Evolutionary conservation across 1,139 yeast genomes (phyloP).

Genomic region (Taphrina pruni): DNA sequence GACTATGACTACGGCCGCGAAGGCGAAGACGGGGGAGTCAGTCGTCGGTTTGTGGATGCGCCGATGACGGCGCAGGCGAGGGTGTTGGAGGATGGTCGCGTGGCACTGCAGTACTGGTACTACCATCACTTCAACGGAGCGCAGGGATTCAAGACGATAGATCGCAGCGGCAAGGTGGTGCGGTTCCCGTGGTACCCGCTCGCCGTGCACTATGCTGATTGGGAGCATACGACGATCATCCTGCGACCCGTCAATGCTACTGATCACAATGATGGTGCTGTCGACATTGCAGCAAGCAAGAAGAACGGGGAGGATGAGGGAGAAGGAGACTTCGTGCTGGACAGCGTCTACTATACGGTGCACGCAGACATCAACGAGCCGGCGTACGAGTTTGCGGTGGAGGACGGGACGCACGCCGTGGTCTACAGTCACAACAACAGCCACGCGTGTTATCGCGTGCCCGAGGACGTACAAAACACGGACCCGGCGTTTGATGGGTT

Average conservation of each 20-base stretch:
- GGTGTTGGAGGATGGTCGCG: slow-evolving; percentile 31
- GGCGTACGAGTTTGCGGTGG: slow-evolving; percentile 20
- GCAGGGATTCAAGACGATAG: slow-evolving; percentile 38
- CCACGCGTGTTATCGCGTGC: slow-evolving; percentile 33
- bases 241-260: background rate
- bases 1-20: background rate
- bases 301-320: too few species aligned
- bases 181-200: slow-evolving; percentile 40
- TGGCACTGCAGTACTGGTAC: slow-evolving; percentile 40
- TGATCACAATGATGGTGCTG: too few species aligned
- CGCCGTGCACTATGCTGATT: slow-evolving; percentile 39
- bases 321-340: slow-evolving; percentile 7
- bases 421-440: slow-evolving; percentile 37
- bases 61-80: slow-evolving; percentile 40
- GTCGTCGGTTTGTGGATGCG: slow-evolving; percentile 23
- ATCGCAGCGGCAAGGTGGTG: slow-evolving; percentile 22
- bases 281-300: too few species aligned
- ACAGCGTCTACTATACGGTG: slow-evolving; percentile 39
- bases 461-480: slow-evolving; percentile 36
- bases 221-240: slow-evolving; percentile 40
- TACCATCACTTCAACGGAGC: slow-evolving; percentile 38
- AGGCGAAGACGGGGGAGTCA: background rate
- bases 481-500: slow-evolving; percentile 40
- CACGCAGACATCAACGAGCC: slow-evolving; percentile 42
- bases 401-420: slow-evolving; percentile 31